Percentiles rank a stretch among this genome's conserved stretches.
These are phyloP conservation scores for Suillus decipiens DNA, from an alignment of 768 basidiomycete species.

Conservation along the genomic window DNA sequence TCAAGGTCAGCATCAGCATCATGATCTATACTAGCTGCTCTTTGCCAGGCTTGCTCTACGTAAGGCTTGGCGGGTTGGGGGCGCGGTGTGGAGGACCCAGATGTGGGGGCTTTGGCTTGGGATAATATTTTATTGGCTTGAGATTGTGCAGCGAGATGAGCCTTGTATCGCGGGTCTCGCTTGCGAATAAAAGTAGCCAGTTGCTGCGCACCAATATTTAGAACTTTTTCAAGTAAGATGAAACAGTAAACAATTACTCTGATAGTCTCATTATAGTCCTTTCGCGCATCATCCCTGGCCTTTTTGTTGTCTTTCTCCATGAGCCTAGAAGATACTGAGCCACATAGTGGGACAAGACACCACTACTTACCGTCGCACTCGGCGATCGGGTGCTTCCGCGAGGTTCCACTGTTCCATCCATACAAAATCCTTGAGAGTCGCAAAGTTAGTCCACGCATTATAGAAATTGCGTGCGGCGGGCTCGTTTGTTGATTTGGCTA, in stretches of 20 bases:
- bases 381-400: conserved; percentile 83
- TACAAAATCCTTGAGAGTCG: conserved; percentile 82
- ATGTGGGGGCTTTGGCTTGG: conserved; percentile 20
- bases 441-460: conserved; percentile 81
- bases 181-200: conserved; percentile 77
- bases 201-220: conserved; percentile 45
- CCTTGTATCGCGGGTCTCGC: conserved; percentile 87
- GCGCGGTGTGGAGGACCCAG: conserved; percentile 31
- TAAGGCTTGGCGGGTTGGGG: conserved; percentile 41
- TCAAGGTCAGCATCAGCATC: conserved; percentile 62
- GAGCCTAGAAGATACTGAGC: conserved; percentile 44
- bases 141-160: conserved; percentile 50
- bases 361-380: conserved; percentile 65
- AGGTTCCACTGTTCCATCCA: conserved; percentile 89
- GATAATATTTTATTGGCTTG: conserved; percentile 35
- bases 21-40: conserved; percentile 37
- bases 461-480: conserved; percentile 78
- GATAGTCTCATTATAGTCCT: conserved; percentile 92
- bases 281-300: conserved; percentile 79
- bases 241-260: conserved; percentile 46
- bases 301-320: conserved; percentile 99
- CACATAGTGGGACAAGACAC: neutral
- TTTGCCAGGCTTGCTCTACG: conserved; percentile 92
- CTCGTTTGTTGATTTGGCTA: conserved; percentile 43
- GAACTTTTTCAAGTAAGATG: neutral